These are phyloP conservation scores for Naumovozyma baii DNA, from an alignment of 805 yeast species.

Conservation along the genomic window DNA sequence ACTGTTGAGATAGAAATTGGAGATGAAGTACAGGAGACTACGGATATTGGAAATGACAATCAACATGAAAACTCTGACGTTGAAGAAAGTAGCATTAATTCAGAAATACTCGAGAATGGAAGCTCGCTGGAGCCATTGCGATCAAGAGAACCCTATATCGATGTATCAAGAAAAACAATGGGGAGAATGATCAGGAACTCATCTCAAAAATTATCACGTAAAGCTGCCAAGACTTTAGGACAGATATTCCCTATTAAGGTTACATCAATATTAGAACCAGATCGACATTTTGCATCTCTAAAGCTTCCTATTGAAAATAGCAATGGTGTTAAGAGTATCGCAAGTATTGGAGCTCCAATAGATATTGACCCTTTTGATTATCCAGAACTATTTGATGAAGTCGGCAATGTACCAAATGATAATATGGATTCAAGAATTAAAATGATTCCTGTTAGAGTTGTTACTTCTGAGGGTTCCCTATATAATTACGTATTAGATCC, in stretches of 20 bases:
- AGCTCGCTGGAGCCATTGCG: neutral
- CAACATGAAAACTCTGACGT: conserved; percentile 9
- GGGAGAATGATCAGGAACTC: conserved; percentile 66
- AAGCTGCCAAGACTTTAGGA: conserved; percentile 80
- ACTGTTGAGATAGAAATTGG: conserved; percentile 29
- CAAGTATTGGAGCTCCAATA: conserved; percentile 30
- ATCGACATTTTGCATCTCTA: conserved; percentile 80
- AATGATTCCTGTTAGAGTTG: conserved; percentile 45
- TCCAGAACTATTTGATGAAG: conserved; percentile 23
- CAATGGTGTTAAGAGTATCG: conserved; percentile 14
- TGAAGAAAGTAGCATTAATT: neutral
- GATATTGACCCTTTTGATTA: conserved; percentile 21
- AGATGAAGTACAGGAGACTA: neutral
- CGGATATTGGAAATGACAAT: neutral
- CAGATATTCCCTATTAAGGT: conserved; percentile 65
- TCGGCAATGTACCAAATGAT: neutral
- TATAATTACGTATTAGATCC: conserved; percentile 64
- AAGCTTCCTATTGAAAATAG: conserved; percentile 45
- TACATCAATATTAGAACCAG: conserved; percentile 74
- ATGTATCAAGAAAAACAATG: conserved; percentile 58
- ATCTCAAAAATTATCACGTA: conserved; percentile 62
- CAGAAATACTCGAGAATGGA: neutral
- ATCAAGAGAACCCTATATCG: conserved; percentile 46
- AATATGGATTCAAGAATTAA: conserved; percentile 10
- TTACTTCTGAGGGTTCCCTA: conserved; percentile 63